Conservation (phyloP, 352 stramenopile species). For the Phytopythium cucurbitacearum region DNA sequence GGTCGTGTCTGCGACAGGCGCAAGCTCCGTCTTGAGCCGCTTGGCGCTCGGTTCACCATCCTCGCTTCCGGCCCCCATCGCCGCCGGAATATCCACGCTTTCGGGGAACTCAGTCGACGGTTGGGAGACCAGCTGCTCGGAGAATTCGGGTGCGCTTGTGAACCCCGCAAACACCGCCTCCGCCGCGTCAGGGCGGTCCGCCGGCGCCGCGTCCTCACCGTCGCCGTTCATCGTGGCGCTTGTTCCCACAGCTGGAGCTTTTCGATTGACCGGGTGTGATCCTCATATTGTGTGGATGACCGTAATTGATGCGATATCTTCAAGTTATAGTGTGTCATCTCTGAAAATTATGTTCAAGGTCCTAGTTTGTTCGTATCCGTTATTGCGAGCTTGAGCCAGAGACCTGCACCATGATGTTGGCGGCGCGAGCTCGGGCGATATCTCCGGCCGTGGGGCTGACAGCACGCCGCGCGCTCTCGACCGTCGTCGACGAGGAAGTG, state of each 20-base stretch:
- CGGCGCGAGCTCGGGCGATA: conserved; percentile 2
- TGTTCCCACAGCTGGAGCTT: too few relatives aligned
- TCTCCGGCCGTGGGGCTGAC: conserved; percentile 1
- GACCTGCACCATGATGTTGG: conserved; percentile 13
- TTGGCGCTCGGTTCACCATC: conserved; percentile 15
- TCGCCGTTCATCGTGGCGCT: conserved; percentile 14
- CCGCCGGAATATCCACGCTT: background rate
- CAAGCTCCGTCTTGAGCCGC: conserved; percentile 25
- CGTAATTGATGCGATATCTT: background rate
- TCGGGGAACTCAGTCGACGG: background rate
- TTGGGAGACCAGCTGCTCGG: too few relatives aligned
- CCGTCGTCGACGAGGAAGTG: conserved; percentile 72
- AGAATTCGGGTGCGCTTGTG: too few relatives aligned
- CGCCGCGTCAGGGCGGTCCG: too few relatives aligned
- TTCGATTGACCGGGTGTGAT: too few relatives aligned
- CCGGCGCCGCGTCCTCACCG: background rate
- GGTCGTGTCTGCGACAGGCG: background rate
- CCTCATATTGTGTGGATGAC: too few relatives aligned
- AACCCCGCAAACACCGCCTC: too few relatives aligned
- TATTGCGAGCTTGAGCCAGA: too few relatives aligned
- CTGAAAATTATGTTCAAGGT: too few relatives aligned
- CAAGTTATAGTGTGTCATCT: background rate
- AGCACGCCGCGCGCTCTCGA: conserved; percentile 38
- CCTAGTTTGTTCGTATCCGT: too few relatives aligned
- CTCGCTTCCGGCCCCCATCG: conserved; percentile 15